Base-by-base conservation (phyloP, 2,329 filamentous ascomycete genomes). In the Bretziella fagacearum region DNA sequence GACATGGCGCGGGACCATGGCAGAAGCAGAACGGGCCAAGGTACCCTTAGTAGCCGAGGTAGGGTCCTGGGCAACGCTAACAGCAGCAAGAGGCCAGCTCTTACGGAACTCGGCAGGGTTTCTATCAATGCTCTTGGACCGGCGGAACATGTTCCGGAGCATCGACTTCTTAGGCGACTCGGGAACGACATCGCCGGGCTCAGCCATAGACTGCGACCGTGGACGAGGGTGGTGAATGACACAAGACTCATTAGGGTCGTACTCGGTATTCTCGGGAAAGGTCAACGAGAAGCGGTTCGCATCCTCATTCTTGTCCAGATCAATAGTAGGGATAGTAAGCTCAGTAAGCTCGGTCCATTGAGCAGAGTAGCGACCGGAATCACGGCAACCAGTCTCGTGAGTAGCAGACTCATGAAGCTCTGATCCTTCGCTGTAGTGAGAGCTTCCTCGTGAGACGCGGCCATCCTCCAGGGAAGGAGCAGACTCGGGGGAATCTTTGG, bases 261-360 rank as follows among this genome's bases (percentile, higher is more conserved):
- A 43, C 11, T 46, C 44, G n/a, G 22, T 37, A 18, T 39, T 50
- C 22, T 50, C 48, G 18, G 48, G 44, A 33, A 50, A 50, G 6
- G 44, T 47, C 39, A 50, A 22, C 13, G 44, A 44, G 20, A 50
- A 40, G 17, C 40, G 44, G 33, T 47, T 47, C 6, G 36, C 25
- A 13, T 50, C 48, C 6, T 47, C 40, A 27, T 47, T 44, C 40
- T 50, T 50, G 26, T 50, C 48, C 32, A 47, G 20, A 32, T 50
- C 48, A 26, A 29, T 47, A 39, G 44, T 36, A 3, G 48, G 48
- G 32, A 50, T 47, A 15, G 48, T 50, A 17, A 50, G 44, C 29
- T 50, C 48, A 25, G 48, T 50, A 17, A 47, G 32, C 32, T 50
- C 48, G 5, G 48, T 50, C 48, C 48, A 50, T 29, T 50, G 44